These are phyloP conservation scores for Eustoma russellianum DNA, from an alignment of 257 asterid genomes.

Conservation along the genomic window DNA sequence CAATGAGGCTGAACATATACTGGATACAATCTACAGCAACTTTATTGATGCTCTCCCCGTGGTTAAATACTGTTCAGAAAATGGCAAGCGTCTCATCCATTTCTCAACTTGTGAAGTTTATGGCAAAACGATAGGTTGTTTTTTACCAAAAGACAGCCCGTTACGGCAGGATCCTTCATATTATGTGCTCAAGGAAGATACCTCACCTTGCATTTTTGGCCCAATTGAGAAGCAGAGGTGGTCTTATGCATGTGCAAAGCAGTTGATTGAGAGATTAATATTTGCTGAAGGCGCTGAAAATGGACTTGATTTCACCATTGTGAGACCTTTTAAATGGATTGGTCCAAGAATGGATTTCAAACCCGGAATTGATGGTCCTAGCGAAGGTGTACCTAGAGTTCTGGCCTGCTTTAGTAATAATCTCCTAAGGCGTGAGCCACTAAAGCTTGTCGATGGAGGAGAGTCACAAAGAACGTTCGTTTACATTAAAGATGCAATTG, in stretches of 20 bases:
- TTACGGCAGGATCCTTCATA: constrained; percentile 77
- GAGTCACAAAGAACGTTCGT: constrained; percentile 92
- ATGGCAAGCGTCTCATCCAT: constrained; percentile 79
- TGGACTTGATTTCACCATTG: constrained; percentile 86
- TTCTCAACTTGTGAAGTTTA: constrained; percentile 89
- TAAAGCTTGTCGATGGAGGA: constrained; percentile 95
- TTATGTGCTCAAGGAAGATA: constrained; percentile 69
- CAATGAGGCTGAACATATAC: too few relatives aligned
- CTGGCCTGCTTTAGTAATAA: constrained; percentile 95
- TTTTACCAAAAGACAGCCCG: constrained; percentile 79
- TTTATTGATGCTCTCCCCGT: constrained; percentile 94
- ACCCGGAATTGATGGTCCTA: constrained; percentile 95
- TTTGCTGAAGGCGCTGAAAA: constrained; percentile 99
- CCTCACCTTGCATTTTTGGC: constrained; percentile 92
- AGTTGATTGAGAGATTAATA: constrained; percentile 89
- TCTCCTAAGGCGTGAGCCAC: constrained; percentile 76
- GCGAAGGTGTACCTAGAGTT: constrained; percentile 96
- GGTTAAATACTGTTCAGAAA: constrained; percentile 89
- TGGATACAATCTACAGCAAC: too few relatives aligned
- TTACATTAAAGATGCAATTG: too few relatives aligned
- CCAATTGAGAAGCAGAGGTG: too few relatives aligned
- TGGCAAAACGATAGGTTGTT: constrained; percentile 78
- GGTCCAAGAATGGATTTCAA: constrained; percentile 97
- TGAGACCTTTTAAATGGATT: constrained; percentile 96
- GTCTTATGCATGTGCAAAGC: too few relatives aligned